These are phyloP conservation scores for Phytophthora palmivora DNA, from an alignment of 352 stramenopile genomes.

Conservation along the genomic window DNA sequence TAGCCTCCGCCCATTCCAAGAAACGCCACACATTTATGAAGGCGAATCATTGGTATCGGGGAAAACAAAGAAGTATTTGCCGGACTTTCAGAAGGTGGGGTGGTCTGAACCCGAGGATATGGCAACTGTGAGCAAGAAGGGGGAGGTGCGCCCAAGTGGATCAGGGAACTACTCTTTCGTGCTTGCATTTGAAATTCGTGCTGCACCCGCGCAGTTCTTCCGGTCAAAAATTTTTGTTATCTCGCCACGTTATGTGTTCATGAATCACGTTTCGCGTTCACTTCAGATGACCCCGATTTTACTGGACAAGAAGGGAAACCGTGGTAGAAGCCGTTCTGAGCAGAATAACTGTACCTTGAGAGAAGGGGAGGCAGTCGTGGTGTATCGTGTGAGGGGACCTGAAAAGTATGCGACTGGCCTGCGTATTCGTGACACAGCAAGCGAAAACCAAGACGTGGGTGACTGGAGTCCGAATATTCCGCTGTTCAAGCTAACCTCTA, in stretches of 20 bases:
- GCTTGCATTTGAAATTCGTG: constrained; percentile 82
- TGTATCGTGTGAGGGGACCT: constrained; percentile 75
- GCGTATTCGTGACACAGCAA: constrained; percentile 67
- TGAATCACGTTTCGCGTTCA: constrained; percentile 66
- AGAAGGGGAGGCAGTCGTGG: constrained; percentile 57
- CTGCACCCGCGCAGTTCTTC: constrained; percentile 82
- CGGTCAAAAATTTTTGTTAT: constrained; percentile 85
- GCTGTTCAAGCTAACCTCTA: constrained; percentile 45
- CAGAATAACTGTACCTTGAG: constrained; percentile 56
- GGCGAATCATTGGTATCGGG: constrained; percentile 52
- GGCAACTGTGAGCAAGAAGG: constrained; percentile 75
- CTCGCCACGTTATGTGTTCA: constrained; percentile 77
- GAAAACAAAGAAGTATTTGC: constrained; percentile 77
- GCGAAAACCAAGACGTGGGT: constrained; percentile 55
- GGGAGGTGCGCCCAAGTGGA: constrained; percentile 59
- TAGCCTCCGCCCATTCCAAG: constrained; percentile 71
- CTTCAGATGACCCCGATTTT: constrained; percentile 80
- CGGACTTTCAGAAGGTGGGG: constrained; percentile 70
- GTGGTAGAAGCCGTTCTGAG: constrained; percentile 40
- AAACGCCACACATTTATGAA: constrained; percentile 66
- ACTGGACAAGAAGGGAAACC: constrained; percentile 76
- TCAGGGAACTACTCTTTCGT: constrained; percentile 71
- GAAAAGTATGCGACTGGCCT: constrained; percentile 79
- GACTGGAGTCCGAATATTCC: constrained; percentile 70
- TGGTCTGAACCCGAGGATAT: constrained; percentile 83